phyloP scores from a whole-genome alignment of 805 yeast species.

The Kuraishia capsulata region DNA sequence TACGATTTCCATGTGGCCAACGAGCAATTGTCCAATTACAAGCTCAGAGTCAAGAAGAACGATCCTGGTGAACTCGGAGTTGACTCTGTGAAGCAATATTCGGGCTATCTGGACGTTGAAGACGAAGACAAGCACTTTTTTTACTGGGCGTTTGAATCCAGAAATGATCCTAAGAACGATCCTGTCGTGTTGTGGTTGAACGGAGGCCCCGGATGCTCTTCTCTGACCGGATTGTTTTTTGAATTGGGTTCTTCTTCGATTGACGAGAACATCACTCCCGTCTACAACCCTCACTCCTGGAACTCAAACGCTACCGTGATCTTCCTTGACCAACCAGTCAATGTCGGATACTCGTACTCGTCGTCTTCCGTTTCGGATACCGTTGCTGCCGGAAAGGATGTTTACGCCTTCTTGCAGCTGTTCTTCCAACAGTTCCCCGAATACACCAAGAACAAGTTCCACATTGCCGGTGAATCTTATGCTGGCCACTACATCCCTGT shows the following conservation, averaged over 20 bases:
- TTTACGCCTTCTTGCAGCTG: conserved; percentile 71
- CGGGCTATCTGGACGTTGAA: conserved; percentile 63
- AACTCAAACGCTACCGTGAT: conserved; percentile 84
- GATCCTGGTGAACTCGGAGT: conserved; percentile 42
- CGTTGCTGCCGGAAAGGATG: conserved; percentile 80
- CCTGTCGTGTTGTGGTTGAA: conserved; percentile 85
- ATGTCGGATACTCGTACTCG: conserved; percentile 86
- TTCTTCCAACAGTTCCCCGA: conserved; percentile 83
- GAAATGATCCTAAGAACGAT: conserved; percentile 79
- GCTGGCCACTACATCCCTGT: conserved; percentile 81
- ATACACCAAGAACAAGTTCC: conserved; percentile 49
- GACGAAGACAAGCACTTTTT: conserved; percentile 79
- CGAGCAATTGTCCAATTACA: conserved; percentile 27
- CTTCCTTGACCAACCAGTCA: conserved; percentile 89
- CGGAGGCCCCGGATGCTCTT: conserved; percentile 96
- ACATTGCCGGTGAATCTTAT: conserved; percentile 78
- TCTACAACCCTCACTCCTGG: conserved; percentile 81
- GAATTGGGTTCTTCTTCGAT: conserved; percentile 87
- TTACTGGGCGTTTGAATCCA: conserved; percentile 89
- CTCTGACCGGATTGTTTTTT: conserved; percentile 81
- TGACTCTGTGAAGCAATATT: conserved; percentile 60
- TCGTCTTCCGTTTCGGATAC: conserved; percentile 54
- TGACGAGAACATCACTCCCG: conserved; percentile 55
- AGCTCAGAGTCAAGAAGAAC: conserved; percentile 39
- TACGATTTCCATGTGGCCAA: conserved; percentile 27